Conservation (phyloP, 75 land plant genomes). For the Picea glauca region DNA sequence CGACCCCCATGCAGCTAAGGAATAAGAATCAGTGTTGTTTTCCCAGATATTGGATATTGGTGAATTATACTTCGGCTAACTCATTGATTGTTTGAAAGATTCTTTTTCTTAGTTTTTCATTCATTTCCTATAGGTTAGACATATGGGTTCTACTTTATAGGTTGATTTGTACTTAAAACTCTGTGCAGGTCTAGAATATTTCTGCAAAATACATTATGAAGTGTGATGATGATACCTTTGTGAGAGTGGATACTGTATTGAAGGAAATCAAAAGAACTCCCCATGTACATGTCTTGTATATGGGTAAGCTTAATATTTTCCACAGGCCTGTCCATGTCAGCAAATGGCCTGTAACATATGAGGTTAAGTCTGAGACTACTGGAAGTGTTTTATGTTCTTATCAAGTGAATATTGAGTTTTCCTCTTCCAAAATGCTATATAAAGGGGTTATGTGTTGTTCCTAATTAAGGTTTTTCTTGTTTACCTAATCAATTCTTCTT, state of each 20-base stretch:
- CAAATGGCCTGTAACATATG: conserved; percentile 68
- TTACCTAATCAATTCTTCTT: background rate
- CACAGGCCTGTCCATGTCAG: conserved; percentile 54
- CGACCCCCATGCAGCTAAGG: too few relatives aligned
- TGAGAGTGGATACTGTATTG: background rate
- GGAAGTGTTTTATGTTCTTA: background rate
- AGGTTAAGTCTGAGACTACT: conserved; percentile 25
- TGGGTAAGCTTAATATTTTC: conserved; percentile 69
- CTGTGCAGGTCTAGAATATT: conserved; percentile 42
- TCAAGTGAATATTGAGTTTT: background rate
- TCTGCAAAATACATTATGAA: conserved; percentile 62
- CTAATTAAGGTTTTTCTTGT: background rate
- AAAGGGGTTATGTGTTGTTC: background rate
- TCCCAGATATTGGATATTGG: background rate
- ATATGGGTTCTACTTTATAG: background rate
- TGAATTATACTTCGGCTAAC: background rate
- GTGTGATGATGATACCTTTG: conserved; percentile 71
- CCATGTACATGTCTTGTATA: conserved; percentile 25
- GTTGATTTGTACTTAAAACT: background rate
- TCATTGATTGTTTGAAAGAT: background rate
- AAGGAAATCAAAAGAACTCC: conserved; percentile 13
- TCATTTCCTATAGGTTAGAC: background rate
- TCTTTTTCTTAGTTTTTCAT: too few relatives aligned
- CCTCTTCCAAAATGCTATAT: background rate
- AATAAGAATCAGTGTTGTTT: too few relatives aligned